Evolutionary conservation across 176 grass and related monocot species (phyloP), one percentile per base, ranked within the genome.

Genomic region (Puya raimondii): DNA sequence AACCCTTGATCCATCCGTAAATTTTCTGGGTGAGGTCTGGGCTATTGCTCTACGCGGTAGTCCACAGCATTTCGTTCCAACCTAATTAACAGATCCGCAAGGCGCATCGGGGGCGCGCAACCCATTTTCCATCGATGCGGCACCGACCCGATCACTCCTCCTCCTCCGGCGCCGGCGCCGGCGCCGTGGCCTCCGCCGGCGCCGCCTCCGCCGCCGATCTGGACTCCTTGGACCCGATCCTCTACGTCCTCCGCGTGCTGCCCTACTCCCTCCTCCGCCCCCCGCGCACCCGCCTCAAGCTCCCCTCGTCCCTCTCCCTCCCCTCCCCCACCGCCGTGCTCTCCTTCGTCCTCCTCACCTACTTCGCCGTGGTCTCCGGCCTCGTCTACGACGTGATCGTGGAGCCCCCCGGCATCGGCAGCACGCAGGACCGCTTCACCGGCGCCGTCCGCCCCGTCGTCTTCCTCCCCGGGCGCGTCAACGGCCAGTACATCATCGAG

Each of bases 401-500:
- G 29, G 84, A 93, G 80, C 94, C 94, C 16, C 94, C 94, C 0
- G 85, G 94, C 68, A 93, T 99, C 57, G 86, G 89, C 77, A 99
- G 84, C 75, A 53, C 73, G 0, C 84, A 99, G 82, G 94, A 99
- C 54, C 94, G 79, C 23, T 53, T 80, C 49, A 99, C 89, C 14
- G 84, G 90, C 15, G 70, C 94, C 33, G 90, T 92, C 64, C 86
- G 87, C 64, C 92, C 92, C 16, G 86, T 96, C 53, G 92, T 96
- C 73, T 96, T 96, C 79, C 83, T 96, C 15, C 84, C 88, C 0
- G 92, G 88, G 10, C 86, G 84, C 76, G 88, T 96, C 74, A 96
- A 96, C 74, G 81, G 81, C 20, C 92, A 96, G 81, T 99, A 99
- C 87, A 99, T 99, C 77, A 99, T 99, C 64, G 94, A 99, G 72